These are phyloP conservation scores for Camptophora hylomeconis DNA, from an alignment of 2,329 filamentous ascomycete species.

Conservation along the genomic window DNA sequence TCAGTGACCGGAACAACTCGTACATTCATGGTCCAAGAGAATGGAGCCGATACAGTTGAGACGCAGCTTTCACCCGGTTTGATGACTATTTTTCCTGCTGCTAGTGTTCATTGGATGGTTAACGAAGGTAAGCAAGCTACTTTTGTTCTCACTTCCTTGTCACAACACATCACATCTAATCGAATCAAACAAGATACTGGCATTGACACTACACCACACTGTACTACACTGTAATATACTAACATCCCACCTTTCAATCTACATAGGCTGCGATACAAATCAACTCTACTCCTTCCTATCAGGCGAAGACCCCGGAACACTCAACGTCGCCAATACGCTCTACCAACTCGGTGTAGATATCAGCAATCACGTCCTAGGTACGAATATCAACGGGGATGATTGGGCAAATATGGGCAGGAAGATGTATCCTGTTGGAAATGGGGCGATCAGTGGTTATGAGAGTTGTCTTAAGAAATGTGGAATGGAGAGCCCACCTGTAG, in stretches of 20 bases:
- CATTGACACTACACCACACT: too few relatives aligned
- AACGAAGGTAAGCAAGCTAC: conserved; percentile 7
- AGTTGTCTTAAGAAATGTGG: too few relatives aligned
- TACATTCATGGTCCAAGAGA: conserved; percentile 41
- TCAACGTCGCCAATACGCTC: conserved; percentile 34
- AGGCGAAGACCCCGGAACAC: conserved; percentile 37
- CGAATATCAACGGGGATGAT: too few relatives aligned
- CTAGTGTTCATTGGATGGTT: conserved; percentile 36
- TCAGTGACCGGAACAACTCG: conserved; percentile 35
- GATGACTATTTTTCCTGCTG: conserved; percentile 39
- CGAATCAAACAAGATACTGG: too few relatives aligned
- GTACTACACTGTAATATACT: too few relatives aligned
- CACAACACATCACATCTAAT: too few relatives aligned
- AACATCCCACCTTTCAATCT: too few relatives aligned
- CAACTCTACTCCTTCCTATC: conserved; percentile 38
- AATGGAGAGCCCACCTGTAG: too few relatives aligned
- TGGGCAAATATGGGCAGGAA: too few relatives aligned
- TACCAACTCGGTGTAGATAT: conserved; percentile 30
- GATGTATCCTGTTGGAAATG: too few relatives aligned
- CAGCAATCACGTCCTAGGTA: conserved; percentile 8
- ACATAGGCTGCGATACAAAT: conserved; percentile 36
- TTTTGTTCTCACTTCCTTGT: too few relatives aligned
- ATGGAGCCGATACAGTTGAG: conserved; percentile 32
- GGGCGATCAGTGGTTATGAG: too few relatives aligned
- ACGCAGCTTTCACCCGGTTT: conserved; percentile 30